phyloP scores from a whole-genome alignment of 768 basidiomycete species.

The Trametes gibbosa region DNA sequence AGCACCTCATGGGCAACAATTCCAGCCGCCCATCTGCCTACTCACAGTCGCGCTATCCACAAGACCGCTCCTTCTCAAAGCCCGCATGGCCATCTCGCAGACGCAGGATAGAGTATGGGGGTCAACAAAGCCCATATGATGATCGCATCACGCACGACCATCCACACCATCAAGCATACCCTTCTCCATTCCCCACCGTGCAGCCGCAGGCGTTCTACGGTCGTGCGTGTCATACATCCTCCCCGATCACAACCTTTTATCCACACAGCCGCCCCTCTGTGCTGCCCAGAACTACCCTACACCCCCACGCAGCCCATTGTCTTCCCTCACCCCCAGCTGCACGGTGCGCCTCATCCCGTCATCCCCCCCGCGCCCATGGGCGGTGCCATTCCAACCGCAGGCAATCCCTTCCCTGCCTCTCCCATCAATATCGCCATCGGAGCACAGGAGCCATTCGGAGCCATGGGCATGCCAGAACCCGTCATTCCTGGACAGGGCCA shows the following conservation, averaged over 20 bases:
- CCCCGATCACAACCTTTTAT: background rate
- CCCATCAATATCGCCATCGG: constrained; percentile 11
- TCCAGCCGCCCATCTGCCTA: constrained; percentile 5
- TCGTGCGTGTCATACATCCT: background rate
- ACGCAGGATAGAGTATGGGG: background rate
- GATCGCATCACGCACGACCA: background rate
- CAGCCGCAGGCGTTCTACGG: background rate
- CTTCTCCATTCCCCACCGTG: constrained; percentile 1
- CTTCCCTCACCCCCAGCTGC: constrained; percentile 11
- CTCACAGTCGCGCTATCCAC: background rate
- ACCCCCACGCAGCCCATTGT: background rate
- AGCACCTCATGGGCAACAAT: constrained; percentile 18
- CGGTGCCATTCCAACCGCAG: constrained; percentile 10
- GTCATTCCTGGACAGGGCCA: constrained; percentile 4
- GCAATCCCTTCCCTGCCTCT: constrained; percentile 10
- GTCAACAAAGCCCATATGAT: background rate
- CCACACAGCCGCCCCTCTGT: background rate
- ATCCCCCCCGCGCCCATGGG: constrained; percentile 5
- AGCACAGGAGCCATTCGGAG: background rate
- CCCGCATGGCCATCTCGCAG: constrained; percentile 1
- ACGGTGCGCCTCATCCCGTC: background rate
- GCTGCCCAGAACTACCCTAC: background rate
- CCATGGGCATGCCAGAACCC: constrained; percentile 8
- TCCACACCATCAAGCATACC: background rate
- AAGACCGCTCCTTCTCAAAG: constrained; percentile 2